Evolutionary conservation across 306 rosid species (phyloP).

Genomic region (Vigna hirtella): DNA sequence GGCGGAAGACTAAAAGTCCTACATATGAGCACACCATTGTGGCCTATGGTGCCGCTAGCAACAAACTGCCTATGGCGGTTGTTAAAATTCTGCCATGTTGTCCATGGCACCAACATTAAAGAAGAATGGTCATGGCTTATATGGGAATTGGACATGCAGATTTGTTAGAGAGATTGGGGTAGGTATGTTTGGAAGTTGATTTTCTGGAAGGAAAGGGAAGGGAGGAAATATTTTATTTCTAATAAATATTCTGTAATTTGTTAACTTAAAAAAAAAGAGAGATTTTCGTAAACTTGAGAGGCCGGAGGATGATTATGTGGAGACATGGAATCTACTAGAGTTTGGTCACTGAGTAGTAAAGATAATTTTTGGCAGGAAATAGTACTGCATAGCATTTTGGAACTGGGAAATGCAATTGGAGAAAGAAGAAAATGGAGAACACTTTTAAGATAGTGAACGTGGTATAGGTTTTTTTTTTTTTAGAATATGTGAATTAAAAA

Average conservation of each 20-base stretch:
- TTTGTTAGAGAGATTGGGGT: background rate
- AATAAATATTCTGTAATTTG: background rate
- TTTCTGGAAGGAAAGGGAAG: background rate
- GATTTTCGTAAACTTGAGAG: too few relatives aligned
- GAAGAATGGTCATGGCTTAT: background rate
- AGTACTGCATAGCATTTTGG: background rate
- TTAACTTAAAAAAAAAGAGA: background rate
- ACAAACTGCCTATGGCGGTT: background rate
- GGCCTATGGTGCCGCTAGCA: background rate
- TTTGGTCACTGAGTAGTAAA: background rate
- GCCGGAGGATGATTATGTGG: too few relatives aligned
- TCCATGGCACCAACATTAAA: background rate
- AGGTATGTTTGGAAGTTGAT: background rate
- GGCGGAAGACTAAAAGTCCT: background rate
- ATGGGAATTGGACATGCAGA: background rate
- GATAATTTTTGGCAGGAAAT: background rate
- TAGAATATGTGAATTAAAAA: too few relatives aligned
- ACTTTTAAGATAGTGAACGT: too few relatives aligned
- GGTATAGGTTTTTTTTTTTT: too few relatives aligned
- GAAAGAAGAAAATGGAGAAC: too few relatives aligned
- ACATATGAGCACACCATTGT: background rate
- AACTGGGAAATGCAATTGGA: too few relatives aligned
- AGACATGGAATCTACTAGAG: too few relatives aligned
- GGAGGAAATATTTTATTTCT: background rate
- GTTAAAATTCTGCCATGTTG: too few relatives aligned